These are phyloP conservation scores for Neonectria sp. DNA, from an alignment of 2,329 filamentous ascomycete species.

Conservation along the genomic window DNA sequence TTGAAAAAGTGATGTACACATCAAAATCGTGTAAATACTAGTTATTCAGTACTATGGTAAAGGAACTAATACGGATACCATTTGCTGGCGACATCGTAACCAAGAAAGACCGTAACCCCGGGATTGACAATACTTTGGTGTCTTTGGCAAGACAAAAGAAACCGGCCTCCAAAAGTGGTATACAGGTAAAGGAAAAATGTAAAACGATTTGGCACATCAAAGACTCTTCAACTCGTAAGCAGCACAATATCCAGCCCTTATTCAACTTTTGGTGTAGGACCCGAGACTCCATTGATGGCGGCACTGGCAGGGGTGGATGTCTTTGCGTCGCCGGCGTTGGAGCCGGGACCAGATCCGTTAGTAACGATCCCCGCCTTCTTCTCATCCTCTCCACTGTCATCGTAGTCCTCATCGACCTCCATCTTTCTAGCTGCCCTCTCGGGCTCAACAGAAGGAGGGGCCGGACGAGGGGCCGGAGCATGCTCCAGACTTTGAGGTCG, in stretches of 20 bases:
- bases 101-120: constrained; percentile 47
- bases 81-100: constrained; percentile 49
- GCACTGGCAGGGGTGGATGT: constrained; percentile 63
- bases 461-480: constrained; percentile 60
- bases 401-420: constrained; percentile 98
- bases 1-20: not conserved
- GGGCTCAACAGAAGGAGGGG: constrained; percentile 75
- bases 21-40: constrained; percentile 30
- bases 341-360: constrained; percentile 62
- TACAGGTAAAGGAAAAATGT: constrained; percentile 39
- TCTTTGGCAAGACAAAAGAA: constrained; percentile 40
- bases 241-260: constrained; percentile 40
- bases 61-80: constrained; percentile 45
- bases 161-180: constrained; percentile 38
- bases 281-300: constrained; percentile 61
- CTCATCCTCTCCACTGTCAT: constrained; percentile 93
- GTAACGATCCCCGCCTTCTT: constrained; percentile 68
- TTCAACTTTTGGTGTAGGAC: constrained; percentile 64
- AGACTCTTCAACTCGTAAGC: constrained; percentile 46
- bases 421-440: constrained; percentile 90
- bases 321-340: constrained; percentile 68
- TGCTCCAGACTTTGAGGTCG: constrained; percentile 59
- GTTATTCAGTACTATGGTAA: constrained; percentile 38
- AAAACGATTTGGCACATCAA: constrained; percentile 39
- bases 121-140: constrained; percentile 40